Base-by-base conservation (phyloP, 148 eudicot genomes). In the Cornus controversa region DNA sequence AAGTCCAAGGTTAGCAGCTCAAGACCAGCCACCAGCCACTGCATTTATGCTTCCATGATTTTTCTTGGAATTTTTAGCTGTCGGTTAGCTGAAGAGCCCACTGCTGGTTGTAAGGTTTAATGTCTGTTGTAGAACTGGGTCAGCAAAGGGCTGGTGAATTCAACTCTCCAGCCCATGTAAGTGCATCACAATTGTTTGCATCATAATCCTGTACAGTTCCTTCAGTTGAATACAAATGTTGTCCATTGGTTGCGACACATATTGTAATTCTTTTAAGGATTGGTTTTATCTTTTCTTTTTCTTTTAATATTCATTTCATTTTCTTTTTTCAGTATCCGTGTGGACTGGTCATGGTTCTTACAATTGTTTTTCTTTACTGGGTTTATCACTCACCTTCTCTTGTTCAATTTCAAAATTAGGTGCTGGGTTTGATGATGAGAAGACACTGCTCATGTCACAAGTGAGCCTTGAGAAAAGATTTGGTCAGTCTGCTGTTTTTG, bases 351-450 rank as follows among this genome's bases (percentile, higher is more conserved):
- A 42, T 76, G 64, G 36, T 58, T 31, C 62, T 67, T 47, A 8
- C 36, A 15, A 65, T 37, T 75, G 13, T 22, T 27, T 27, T 40
- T 34, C 42, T 66, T 57, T 27, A 22, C 16, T 18, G 15, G 57
- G 18, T 20, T 54, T 60, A 28, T 66, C 71, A 53, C 26, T 40
- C 69, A 60, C 64, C 27, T 36, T 72, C 64, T 1, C 2, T 28
- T 73, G 2, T 37, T 76, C 20, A 26, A 65, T 67, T 81, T 77
- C 27, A 29, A 27, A 82, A 70, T 64, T 73, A 93, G 97, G 94
- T 79, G 87, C 92, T 76, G 97, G 90, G 47, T 89, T 90, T 82
- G 97, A 92, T 84, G 97, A 92, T 75, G 97, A 92, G 81, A 92
- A 91, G 79, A 80, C 97, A 25, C 81, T 92, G 42, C 87, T 92